Evolutionary conservation across 2,329 filamentous ascomycete species (phyloP).

Genomic region (Annulohypoxylon truncatum): DNA sequence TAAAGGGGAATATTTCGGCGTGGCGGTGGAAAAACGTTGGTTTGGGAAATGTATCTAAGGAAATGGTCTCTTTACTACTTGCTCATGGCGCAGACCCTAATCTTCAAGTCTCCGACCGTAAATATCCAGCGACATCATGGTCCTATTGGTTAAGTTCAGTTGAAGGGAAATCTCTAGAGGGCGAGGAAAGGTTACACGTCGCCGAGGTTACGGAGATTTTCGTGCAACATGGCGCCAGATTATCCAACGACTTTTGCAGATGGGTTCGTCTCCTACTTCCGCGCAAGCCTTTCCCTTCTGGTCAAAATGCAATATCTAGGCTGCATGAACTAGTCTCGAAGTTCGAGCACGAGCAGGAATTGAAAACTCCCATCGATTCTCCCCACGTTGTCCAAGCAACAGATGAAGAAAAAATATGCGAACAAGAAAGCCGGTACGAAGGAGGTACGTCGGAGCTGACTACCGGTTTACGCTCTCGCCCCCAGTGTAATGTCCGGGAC

Average conservation of each 20-base stretch:
- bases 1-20: not conserved
- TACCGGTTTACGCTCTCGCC: not conserved
- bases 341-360: not conserved
- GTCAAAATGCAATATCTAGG: not conserved
- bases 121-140: not conserved
- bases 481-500: not conserved
- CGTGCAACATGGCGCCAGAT: not conserved
- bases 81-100: not conserved
- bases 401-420: not conserved
- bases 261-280: not conserved
- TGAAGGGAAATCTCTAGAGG: not conserved
- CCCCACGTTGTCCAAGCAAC: not conserved
- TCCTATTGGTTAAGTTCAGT: not conserved
- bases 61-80: not conserved
- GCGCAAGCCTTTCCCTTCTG: not conserved
- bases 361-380: not conserved
- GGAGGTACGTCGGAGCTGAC: not conserved
- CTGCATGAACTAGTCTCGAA: not conserved
- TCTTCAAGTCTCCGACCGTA: not conserved
- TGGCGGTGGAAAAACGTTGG: not conserved
- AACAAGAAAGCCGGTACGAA: not conserved
- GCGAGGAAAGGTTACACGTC: not conserved
- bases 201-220: not conserved
- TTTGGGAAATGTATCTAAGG: not conserved
- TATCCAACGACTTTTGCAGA: not conserved